These are phyloP conservation scores for Piloderma croceum DNA, from an alignment of 768 basidiomycete genomes.

Conservation along the genomic window DNA sequence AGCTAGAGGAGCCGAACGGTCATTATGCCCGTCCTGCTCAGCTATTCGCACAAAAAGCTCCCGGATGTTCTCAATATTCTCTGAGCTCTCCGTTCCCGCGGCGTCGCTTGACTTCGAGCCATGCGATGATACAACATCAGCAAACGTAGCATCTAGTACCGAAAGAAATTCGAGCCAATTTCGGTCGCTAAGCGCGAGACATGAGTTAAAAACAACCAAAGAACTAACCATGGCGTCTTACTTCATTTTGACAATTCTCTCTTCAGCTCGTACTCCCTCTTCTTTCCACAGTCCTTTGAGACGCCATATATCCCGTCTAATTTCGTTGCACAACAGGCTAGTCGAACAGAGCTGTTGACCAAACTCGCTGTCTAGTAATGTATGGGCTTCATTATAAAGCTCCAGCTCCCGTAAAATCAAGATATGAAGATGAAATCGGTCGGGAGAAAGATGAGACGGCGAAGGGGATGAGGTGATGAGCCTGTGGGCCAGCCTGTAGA, in stretches of 20 bases:
- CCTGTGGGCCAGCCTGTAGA: conserved; percentile 74
- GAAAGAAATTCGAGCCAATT: conserved; percentile 85
- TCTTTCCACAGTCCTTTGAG: conserved; percentile 50
- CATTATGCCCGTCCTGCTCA: conserved; percentile 60
- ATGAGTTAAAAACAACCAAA: conserved; percentile 17
- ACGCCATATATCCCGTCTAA: conserved; percentile 67
- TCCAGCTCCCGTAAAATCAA: conserved; percentile 64
- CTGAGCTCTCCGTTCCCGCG: conserved; percentile 32
- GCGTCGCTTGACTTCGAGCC: conserved; percentile 26
- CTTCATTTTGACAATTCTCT: conserved; percentile 56
- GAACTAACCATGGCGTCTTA: conserved; percentile 27
- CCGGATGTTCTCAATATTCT: conserved; percentile 38
- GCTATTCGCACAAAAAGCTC: conserved; percentile 53
- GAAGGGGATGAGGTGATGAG: conserved; percentile 59
- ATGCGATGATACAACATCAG: conserved; percentile 24
- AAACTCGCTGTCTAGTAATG: conserved; percentile 60
- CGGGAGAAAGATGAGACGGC: conserved; percentile 59
- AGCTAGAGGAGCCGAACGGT: conserved; percentile 70
- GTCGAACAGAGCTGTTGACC: conserved; percentile 64
- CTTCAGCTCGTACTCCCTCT: conserved; percentile 57
- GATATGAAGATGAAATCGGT: conserved; percentile 75
- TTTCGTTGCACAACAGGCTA: conserved; percentile 69
- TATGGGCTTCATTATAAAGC: conserved; percentile 64
- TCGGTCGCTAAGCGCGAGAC: conserved; percentile 50
- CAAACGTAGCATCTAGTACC: conserved; percentile 63